Evolutionary conservation across 2,329 filamentous ascomycete genomes (phyloP), one percentile per base, ranked within the genome.

Genomic region (Epichloe typhina): DNA sequence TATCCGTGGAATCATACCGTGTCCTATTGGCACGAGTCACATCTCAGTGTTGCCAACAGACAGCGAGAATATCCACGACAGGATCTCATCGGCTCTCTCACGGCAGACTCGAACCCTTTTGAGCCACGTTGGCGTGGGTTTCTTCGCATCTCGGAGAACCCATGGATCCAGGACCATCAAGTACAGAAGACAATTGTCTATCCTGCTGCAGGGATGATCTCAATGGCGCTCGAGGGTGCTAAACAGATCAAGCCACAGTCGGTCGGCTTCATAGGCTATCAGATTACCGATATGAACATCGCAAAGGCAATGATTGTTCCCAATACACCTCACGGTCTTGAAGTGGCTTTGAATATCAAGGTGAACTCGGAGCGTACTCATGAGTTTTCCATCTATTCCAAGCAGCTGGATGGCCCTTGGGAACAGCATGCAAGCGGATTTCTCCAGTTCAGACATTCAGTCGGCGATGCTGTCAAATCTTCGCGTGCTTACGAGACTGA

Each of bases 1-100:
- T 79, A 79, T 53, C 68, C 72, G 2, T 80, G 76, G 75, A 76
- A 79, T 33, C 76, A 79, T 52, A 61, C 64, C 26, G 73, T 69
- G 26, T 63, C 59, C 1, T 76, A 77, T 58, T 79, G 76, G 76
- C 69, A 75, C 53, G 76, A 80, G 52, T 72, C 72, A 1, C 69
- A 73, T 40, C 57, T 74, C 2, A 72, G 71, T 19, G 58, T 61
- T 13, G 64, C 69, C 11, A 68, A 69, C 45, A 68, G 74, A 3
- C 69, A 72, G 51, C 66, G 73, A 13, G 62, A 67, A 26, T 69
- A 69, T 49, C 67, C 69, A 2, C 66, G 75, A 11, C 70, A 73
- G 42, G 76, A 80, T 52, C 64, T 80, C 2, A 70, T 79, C 26
- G 76, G 76, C 0, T 64, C 69, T 1, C 70, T 66, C 0, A 68